Evolutionary conservation across 2,329 filamentous ascomycete genomes (phyloP), one percentile per base, ranked within the genome.

Genomic region (Zalaria sp.): DNA sequence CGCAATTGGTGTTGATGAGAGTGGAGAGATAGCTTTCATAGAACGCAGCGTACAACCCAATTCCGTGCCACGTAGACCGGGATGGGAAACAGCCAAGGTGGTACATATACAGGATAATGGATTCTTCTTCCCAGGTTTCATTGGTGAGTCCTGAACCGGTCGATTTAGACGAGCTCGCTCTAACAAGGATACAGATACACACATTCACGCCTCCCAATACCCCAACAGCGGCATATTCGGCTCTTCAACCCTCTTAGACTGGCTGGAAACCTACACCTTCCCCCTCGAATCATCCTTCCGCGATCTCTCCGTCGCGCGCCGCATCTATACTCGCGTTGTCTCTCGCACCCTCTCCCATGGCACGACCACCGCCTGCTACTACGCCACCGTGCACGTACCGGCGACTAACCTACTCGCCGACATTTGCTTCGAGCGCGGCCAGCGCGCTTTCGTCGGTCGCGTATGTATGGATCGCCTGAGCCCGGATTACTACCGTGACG

Each of bases 301-400:
- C 5, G 69, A 77, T 47, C 64, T 77, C 4, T 49, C 63, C 42
- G 77, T 75, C 53, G 86, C 87, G 1, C 68, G 68, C 9, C 69
- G 67, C 31, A 79, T 93, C 47, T 98, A 96, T 64, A 72, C 73
- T 25, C 79, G 81, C 44, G 81, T 84, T 48, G 75, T 98, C 48
- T 69, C 77, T 27, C 78, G 84, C 37, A 94, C 87, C 0, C 74
- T 98, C 7, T 74, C 84, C 25, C 79, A 95, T 57, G 91, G 91
- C 47, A 98, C 91, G 6, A 98, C 91, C 0, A 91, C 84, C 7
- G 87, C 87, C 4, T 77, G 85, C n/a, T 96, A 96, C 70, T 96
- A 83, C 60, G 89, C 89, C 44, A 96, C 91, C 26, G 78, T 86
- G 47, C 80, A 93, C 58, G 83, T 93, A 1, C 70, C 75, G 1